These are phyloP conservation scores for thale cress (Arabidopsis thaliana) DNA, from an alignment of 345 rosid species.

Conservation along the genomic window DNA sequence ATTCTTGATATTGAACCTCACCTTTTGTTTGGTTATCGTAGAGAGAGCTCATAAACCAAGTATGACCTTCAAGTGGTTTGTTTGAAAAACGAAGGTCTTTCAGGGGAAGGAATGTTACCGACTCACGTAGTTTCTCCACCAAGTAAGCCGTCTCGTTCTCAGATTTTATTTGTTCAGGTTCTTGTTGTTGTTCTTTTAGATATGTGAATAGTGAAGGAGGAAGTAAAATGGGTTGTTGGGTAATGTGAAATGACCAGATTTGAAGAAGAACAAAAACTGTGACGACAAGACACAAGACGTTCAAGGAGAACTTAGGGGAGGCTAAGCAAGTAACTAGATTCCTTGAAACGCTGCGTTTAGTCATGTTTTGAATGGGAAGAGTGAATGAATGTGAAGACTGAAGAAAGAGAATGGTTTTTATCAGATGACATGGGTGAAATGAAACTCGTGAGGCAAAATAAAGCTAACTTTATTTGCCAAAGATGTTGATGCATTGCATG, in stretches of 20 bases:
- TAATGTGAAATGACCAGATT: slow-evolving; percentile 36
- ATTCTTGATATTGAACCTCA: slow-evolving; percentile 66
- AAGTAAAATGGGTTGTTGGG: slow-evolving; percentile 26
- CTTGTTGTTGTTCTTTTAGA: slow-evolving; percentile 22
- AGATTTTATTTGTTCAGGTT: not conserved
- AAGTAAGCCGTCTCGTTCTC: slow-evolving; percentile 20
- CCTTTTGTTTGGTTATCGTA: slow-evolving; percentile 64
- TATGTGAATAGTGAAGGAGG: slow-evolving; percentile 28
- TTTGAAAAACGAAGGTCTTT: slow-evolving; percentile 61
- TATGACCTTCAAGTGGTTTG: slow-evolving; percentile 60
- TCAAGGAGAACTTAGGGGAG: slow-evolving; percentile 25
- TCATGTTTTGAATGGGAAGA: not conserved
- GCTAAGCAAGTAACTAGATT: slow-evolving; percentile 13
- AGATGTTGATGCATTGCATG: slow-evolving; percentile 35
- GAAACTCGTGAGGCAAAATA: slow-evolving; percentile 32
- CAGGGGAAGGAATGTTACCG: slow-evolving; percentile 70
- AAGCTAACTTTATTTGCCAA: slow-evolving; percentile 16
- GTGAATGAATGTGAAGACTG: not conserved
- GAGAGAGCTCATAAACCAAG: slow-evolving; percentile 85
- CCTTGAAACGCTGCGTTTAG: slow-evolving; percentile 20
- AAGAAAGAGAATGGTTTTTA: slow-evolving; percentile 1
- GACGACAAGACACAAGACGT: slow-evolving; percentile 29
- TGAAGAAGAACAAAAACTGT: slow-evolving; percentile 34
- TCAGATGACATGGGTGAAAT: slow-evolving; percentile 15
- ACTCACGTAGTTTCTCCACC: slow-evolving; percentile 52